phyloP scores from a whole-genome alignment of 306 rosid genomes.

The Biancaea sappan region DNA sequence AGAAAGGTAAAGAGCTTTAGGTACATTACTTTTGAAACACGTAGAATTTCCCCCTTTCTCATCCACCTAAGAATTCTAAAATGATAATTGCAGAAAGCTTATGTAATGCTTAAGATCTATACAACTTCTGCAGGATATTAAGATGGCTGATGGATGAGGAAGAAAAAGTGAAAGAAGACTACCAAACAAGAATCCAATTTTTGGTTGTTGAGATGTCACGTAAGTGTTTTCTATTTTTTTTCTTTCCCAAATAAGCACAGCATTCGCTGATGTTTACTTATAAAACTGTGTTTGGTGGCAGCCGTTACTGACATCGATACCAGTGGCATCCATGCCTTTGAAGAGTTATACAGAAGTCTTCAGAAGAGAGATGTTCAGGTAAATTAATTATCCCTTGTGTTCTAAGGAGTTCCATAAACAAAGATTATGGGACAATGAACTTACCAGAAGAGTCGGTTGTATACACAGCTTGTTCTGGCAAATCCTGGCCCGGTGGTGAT shows the following conservation, averaged over 20 bases:
- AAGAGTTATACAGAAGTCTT: constrained; percentile 80
- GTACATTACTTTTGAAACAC: background rate
- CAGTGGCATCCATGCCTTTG: constrained; percentile 93
- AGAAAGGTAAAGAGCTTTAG: constrained; percentile 86
- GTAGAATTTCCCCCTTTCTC: background rate
- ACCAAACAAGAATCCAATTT: constrained; percentile 63
- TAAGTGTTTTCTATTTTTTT: constrained; percentile 37
- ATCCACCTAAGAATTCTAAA: background rate
- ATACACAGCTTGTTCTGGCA: constrained; percentile 79
- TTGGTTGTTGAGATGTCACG: constrained; percentile 96
- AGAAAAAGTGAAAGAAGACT: constrained; percentile 49
- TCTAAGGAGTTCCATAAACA: too few species aligned
- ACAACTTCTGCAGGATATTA: constrained; percentile 59
- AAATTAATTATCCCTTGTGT: constrained; percentile 9
- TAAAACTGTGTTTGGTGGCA: constrained; percentile 36
- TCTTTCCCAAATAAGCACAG: constrained; percentile 3
- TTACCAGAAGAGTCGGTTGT: constrained; percentile 43
- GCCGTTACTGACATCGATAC: constrained; percentile 95
- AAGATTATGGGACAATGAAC: constrained; percentile 7
- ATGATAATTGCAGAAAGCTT: background rate
- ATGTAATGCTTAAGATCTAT: constrained; percentile 17
- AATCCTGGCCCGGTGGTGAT: constrained; percentile 85
- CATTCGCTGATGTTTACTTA: constrained; percentile 1
- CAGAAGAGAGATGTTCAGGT: constrained; percentile 78
- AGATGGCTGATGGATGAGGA: constrained; percentile 92